Evolutionary conservation across 2,329 filamentous ascomycete genomes (phyloP).

Genomic region (Talaromyces piceae): DNA sequence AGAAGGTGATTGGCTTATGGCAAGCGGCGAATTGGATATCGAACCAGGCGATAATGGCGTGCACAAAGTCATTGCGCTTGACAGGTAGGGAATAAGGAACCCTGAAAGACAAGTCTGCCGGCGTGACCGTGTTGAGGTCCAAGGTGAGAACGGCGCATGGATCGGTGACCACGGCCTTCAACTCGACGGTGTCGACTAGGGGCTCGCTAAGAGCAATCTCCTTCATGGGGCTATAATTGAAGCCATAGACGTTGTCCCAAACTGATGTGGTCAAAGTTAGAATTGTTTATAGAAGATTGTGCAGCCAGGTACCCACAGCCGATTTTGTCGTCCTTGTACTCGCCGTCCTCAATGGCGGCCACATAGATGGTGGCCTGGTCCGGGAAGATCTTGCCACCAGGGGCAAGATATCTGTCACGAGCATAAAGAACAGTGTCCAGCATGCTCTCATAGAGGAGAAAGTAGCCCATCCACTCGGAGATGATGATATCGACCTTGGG

Average conservation of each 20-base stretch:
- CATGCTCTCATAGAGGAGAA: conserved; percentile 98
- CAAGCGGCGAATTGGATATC: conserved; percentile 97
- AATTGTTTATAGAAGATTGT: not conserved
- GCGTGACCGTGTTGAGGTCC: conserved; percentile 85
- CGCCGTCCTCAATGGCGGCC: conserved; percentile 94
- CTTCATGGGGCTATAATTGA: conserved; percentile 93
- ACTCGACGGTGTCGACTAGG: conserved; percentile 92
- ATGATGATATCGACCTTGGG: conserved; percentile 99
- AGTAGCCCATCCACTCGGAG: conserved; percentile 99
- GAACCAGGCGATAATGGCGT: conserved; percentile 97
- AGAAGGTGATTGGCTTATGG: conserved; percentile 97
- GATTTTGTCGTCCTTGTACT: conserved; percentile 99
- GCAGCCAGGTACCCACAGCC: conserved; percentile 62
- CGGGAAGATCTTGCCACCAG: conserved; percentile 90
- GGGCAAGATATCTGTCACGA: conserved; percentile 79
- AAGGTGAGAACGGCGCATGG: conserved; percentile 76
- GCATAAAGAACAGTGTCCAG: conserved; percentile 96
- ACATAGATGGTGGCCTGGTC: conserved; percentile 98
- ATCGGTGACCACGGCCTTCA: conserved; percentile 95
- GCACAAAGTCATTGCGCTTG: conserved; percentile 87
- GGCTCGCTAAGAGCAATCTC: conserved; percentile 88
- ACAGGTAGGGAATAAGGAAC: conserved; percentile 67
- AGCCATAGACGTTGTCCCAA: conserved; percentile 99
- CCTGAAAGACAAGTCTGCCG: conserved; percentile 75
- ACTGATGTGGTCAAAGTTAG: conserved; percentile 56